A percentile compares a stretch with the other conserved stretches of the same genome.
Conservation (phyloP, 1,139 yeast genomes). For the Debaryomyces nepalensis region DNA sequence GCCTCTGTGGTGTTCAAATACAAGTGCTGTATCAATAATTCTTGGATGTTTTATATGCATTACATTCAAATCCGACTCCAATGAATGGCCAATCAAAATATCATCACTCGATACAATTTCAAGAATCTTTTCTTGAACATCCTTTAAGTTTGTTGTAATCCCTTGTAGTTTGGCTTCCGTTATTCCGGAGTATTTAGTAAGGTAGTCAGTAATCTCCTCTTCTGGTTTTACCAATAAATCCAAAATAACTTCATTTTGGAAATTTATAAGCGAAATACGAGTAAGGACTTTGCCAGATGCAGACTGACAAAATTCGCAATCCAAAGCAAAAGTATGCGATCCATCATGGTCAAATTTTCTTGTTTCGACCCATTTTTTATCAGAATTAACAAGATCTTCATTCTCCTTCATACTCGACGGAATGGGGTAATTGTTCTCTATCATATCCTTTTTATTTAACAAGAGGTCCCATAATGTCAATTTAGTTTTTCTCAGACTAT, state of each 20-base stretch:
- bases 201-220: conserved; percentile 73
- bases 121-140: conserved; percentile 64
- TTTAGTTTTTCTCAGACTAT: conserved; percentile 38
- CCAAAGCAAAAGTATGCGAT: conserved; percentile 74
- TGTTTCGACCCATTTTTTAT: conserved; percentile 64
- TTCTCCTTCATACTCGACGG: conserved; percentile 34
- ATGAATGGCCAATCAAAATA: conserved; percentile 71
- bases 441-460: conserved; percentile 50
- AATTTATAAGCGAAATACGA: conserved; percentile 74
- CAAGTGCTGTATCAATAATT: conserved; percentile 70
- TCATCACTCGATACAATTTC: conserved; percentile 50
- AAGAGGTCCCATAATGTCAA: conserved; percentile 60
- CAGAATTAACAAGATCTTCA: conserved; percentile 9
- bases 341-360: conserved; percentile 53
- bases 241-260: conserved; percentile 59
- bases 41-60: conserved; percentile 62
- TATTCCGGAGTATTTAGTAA: conserved; percentile 86
- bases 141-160: conserved; percentile 67
- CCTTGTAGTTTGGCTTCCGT: conserved; percentile 65
- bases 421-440: conserved; percentile 60
- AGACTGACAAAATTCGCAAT: conserved; percentile 90
- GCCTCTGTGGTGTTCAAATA: conserved; percentile 77
- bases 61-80: conserved; percentile 69
- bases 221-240: conserved; percentile 81
- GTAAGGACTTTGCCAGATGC: conserved; percentile 69